Evolutionary conservation across 192 early-diverging fungal genomes (phyloP).

Genomic region (Phlyctochytrium planicorne): DNA sequence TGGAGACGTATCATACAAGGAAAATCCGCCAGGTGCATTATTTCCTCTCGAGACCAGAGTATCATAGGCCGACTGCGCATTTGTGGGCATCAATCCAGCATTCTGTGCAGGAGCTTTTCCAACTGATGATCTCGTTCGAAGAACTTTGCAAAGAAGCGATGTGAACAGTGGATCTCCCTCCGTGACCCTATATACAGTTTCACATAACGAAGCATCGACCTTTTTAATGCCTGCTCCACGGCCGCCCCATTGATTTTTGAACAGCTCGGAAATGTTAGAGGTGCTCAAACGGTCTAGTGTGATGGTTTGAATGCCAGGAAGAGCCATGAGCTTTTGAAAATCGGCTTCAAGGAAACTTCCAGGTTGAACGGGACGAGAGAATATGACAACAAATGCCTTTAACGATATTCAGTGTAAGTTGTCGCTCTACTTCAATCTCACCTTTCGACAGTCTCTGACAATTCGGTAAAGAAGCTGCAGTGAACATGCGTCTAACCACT

Average conservation of each 20-base stretch:
- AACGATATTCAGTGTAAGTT: neutral
- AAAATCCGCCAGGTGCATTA: neutral
- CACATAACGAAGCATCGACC: neutral
- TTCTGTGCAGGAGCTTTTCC: neutral
- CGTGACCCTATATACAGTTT: neutral
- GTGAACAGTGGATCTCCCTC: neutral
- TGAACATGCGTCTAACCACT: conserved; percentile 9
- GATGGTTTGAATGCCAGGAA: neutral
- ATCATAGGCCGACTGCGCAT: neutral
- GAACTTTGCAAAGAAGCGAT: neutral
- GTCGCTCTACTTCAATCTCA: too few species aligned
- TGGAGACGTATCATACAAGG: neutral
- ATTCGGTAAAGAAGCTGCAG: neutral
- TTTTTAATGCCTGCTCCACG: neutral
- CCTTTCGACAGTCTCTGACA: neutral
- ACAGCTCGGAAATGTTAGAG: neutral
- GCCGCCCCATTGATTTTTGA: conserved; percentile 2
- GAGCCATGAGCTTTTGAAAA: neutral
- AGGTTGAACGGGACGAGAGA: neutral
- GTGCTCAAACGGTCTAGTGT: neutral
- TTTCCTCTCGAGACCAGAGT: neutral
- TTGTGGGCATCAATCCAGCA: neutral
- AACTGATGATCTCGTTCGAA: neutral
- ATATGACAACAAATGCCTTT: neutral
- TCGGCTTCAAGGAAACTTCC: neutral